Evolutionary conservation across 495 filamentous ascomycete genomes (phyloP).

Genomic region (Trichoderma gamsii): DNA sequence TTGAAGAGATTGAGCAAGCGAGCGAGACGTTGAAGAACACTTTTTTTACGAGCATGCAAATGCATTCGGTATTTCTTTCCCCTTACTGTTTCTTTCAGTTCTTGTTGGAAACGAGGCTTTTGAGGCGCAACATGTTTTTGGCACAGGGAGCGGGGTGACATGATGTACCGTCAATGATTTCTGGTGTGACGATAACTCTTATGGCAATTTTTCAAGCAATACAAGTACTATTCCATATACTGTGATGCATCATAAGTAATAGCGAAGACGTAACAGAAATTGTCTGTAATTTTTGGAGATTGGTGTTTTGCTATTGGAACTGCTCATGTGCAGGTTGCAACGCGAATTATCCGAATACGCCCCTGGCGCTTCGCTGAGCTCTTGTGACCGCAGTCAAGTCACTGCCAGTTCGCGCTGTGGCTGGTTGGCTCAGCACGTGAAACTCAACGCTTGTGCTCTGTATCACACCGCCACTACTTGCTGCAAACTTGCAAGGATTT

Average conservation of each 20-base stretch:
- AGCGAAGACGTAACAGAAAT: too few relatives aligned
- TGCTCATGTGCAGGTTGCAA: too few relatives aligned
- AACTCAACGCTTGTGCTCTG: not conserved
- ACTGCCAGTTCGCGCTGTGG: not conserved
- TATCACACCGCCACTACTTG: not conserved
- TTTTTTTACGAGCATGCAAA: not conserved
- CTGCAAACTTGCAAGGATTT: not conserved
- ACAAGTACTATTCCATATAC: too few relatives aligned
- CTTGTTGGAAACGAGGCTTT: not conserved
- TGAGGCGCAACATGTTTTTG: not conserved
- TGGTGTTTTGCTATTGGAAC: too few relatives aligned
- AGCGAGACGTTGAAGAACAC: not conserved
- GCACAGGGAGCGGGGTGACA: not conserved
- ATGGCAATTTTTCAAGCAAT: not conserved
- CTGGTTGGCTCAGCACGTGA: slow-evolving; percentile 9
- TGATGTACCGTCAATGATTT: not conserved
- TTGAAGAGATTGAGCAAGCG: not conserved
- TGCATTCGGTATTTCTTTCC: not conserved
- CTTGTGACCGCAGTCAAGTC: too few relatives aligned
- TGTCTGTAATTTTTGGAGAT: too few relatives aligned
- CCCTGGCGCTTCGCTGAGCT: too few relatives aligned
- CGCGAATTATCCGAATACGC: not conserved
- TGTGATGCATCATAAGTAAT: too few relatives aligned
- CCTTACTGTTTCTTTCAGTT: not conserved
- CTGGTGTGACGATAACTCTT: not conserved